These are phyloP conservation scores for Xylariaceae sp. DNA, from an alignment of 2,329 filamentous ascomycete genomes.

Conservation along the genomic window DNA sequence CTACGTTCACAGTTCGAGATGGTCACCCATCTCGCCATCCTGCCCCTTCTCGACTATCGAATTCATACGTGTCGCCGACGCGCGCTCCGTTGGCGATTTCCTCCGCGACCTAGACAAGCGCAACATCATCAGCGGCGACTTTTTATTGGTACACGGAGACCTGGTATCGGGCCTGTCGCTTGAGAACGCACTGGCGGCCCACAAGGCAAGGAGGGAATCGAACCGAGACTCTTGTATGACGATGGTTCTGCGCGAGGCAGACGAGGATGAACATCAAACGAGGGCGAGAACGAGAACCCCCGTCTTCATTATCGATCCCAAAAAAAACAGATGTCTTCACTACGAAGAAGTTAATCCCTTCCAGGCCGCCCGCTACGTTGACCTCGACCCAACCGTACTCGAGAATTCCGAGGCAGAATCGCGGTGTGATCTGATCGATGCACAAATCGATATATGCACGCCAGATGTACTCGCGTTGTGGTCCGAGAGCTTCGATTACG, in stretches of 20 bases:
- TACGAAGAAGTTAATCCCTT: constrained; percentile 84
- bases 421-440: constrained; percentile 83
- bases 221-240: constrained; percentile 99
- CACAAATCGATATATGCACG: constrained; percentile 94
- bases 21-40: constrained; percentile 53
- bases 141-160: constrained; percentile 87
- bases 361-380: constrained; percentile 58
- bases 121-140: constrained; percentile 80
- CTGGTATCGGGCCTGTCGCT: constrained; percentile 84
- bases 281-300: constrained; percentile 71
- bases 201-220: constrained; percentile 71
- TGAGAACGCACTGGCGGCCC: constrained; percentile 69
- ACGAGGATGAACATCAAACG: constrained; percentile 63
- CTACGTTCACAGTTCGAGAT: constrained; percentile 73
- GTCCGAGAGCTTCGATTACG: constrained; percentile 97
- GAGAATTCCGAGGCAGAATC: constrained; percentile 71
- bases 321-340: constrained; percentile 75
- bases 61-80: constrained; percentile 77
- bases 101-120: constrained; percentile 89
- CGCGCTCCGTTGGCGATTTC: constrained; percentile 84
- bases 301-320: constrained; percentile 79
- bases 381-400: constrained; percentile 74
- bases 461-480: constrained; percentile 91
- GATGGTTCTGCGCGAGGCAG: constrained; percentile 77
- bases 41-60: constrained; percentile 72